Percentiles rank a stretch among this genome's conserved stretches.
Conservation (phyloP, 371 early-diverging fungal genomes). For the Rhizopus stolonifer region DNA sequence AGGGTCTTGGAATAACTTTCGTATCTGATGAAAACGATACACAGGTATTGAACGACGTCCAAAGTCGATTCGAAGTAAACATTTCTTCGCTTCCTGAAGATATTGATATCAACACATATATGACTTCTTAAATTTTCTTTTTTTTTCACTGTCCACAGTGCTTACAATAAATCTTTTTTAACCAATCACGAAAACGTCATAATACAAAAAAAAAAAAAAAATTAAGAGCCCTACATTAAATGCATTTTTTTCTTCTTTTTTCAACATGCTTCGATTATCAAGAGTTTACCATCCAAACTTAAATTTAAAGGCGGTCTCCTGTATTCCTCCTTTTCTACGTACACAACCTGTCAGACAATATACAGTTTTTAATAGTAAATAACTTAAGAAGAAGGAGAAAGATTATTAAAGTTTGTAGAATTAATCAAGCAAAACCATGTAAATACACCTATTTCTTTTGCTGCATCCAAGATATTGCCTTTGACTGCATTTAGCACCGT, state of each 20-base stretch:
- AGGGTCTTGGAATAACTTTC: constrained; percentile 97
- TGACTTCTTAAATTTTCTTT: constrained; percentile 29
- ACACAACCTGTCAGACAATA: neutral
- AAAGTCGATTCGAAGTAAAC: constrained; percentile 95
- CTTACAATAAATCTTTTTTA: no score
- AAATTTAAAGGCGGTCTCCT: neutral
- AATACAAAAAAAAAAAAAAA: constrained; percentile 9
- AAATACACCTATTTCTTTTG: constrained; percentile 1
- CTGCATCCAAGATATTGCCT: constrained; percentile 19
- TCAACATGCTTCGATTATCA: neutral
- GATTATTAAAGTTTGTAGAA: neutral
- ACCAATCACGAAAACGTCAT: no score
- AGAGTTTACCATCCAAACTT: neutral
- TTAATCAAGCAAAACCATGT: neutral
- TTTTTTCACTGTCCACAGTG: neutral
- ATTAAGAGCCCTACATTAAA: no score
- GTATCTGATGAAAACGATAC: constrained; percentile 90
- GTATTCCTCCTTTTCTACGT: neutral
- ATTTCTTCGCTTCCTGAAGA: constrained; percentile 87
- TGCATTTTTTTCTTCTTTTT: neutral
- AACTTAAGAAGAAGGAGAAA: neutral
- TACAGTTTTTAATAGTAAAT: neutral
- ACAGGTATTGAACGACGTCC: constrained; percentile 83
- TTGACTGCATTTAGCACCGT: constrained; percentile 15
- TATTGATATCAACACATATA: constrained; percentile 81